phyloP scores from a whole-genome alignment of 1,284 basidiomycete species.

The Taiwanofungus camphoratus region DNA sequence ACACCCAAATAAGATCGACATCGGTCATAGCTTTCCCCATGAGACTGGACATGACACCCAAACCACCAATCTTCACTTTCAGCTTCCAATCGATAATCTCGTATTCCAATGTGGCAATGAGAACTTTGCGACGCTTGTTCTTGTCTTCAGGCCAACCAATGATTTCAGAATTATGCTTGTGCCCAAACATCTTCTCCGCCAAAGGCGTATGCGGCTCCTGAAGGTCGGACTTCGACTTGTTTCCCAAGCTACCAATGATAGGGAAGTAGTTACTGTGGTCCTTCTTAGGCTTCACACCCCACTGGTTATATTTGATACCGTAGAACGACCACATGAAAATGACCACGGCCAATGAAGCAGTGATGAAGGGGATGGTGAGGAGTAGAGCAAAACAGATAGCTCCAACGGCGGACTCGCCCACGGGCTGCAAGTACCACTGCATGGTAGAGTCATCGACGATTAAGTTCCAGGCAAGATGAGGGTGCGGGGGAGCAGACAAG shows the following conservation, averaged over 20 bases:
- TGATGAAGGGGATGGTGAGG: constrained; percentile 76
- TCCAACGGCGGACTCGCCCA: constrained; percentile 74
- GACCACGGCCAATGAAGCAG: constrained; percentile 73
- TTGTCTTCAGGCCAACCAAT: constrained; percentile 93
- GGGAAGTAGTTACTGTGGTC: constrained; percentile 70
- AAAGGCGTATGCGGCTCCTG: constrained; percentile 46
- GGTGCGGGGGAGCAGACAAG: constrained; percentile 76
- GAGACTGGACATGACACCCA: constrained; percentile 93
- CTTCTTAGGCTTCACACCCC: constrained; percentile 71
- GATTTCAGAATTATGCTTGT: constrained; percentile 52
- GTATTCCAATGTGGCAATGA: constrained; percentile 90
- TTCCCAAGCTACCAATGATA: constrained; percentile 59
- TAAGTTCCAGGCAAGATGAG: constrained; percentile 82
- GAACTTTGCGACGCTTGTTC: constrained; percentile 81
- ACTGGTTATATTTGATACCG: constrained; percentile 89
- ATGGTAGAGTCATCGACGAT: constrained; percentile 72
- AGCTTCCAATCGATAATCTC: constrained; percentile 95
- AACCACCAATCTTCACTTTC: constrained; percentile 94
- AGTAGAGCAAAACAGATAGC: constrained; percentile 83
- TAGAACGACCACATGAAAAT: constrained; percentile 96
- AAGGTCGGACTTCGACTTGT: constrained; percentile 60
- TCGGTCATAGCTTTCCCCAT: constrained; percentile 98
- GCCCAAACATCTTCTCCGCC: constrained; percentile 60
- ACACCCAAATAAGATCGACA: constrained; percentile 87
- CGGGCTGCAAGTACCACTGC: constrained; percentile 74